Evolutionary conservation across 2,329 filamentous ascomycete species (phyloP), one percentile per base, ranked within the genome.

Genomic region (Nigrospora sphaerica): DNA sequence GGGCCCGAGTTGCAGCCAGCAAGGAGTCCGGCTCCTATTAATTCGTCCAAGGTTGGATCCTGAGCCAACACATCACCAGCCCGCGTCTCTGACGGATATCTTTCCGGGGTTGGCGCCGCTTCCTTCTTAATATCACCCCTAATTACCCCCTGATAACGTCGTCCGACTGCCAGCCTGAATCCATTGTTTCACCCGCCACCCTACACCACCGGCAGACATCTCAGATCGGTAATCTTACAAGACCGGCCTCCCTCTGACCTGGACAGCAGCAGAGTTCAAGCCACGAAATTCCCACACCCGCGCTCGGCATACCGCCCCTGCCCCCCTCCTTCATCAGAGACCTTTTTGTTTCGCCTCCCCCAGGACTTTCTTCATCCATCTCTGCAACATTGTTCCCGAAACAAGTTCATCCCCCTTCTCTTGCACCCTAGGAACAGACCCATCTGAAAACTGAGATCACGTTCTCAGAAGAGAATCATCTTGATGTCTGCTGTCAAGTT

Each of bases 401-500:
- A 65, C 60, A 65, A 52, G 55, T 58, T 54, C 56, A 62, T 60
- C 58, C 56, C 55, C 59, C 56, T 52, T 51, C 54, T 55, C 51
- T 46, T 51, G 32, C 40, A 42, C 19, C 56, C 52, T 52, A 54
- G 57, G 59, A 56, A 57, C 59, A 58, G 50, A 60, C 57, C 57
- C 59, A 54, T 61, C 57, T 52, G 58, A 59, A 58, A 44, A 45
- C 41, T 45, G 32, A 36, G 44, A 44, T 48, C 46, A 54, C 45
- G 52, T 46, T 45, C 45, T n/a, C 45, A 43, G 32, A 35, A 44
- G 50, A 54, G 49, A 56, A 48, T 66, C 66, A 68, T 69, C 67
- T 75, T 78, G 65, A 80, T 80, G 77, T 80, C 77, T 73, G 62
- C 71, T 63, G 64, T 67, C 62, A 79, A 77, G 69, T 75, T 77